These are phyloP conservation scores for Cercospora zeina DNA, from an alignment of 2,329 filamentous ascomycete species.

Conservation along the genomic window DNA sequence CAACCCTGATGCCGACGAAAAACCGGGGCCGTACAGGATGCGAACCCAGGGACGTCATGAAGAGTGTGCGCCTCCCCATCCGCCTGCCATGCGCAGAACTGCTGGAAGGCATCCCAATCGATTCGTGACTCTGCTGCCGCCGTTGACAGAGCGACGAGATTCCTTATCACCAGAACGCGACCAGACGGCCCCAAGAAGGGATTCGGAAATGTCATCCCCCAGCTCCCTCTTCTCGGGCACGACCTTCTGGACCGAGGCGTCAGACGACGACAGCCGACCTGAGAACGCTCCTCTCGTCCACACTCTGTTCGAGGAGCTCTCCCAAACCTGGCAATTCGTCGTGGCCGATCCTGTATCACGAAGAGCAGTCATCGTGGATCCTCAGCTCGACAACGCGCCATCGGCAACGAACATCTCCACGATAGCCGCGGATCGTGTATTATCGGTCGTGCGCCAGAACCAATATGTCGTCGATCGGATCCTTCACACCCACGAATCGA, in stretches of 20 bases:
- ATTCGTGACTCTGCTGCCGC: conserved; percentile 15
- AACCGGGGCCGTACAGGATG: conserved; percentile 9
- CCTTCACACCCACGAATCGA: conserved; percentile 29
- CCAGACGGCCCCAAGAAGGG: conserved; percentile 7
- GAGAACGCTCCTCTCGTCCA: conserved; percentile 32
- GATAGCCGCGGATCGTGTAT: conserved; percentile 29
- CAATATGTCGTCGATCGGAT: conserved; percentile 29
- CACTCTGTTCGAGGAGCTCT: conserved; percentile 43
- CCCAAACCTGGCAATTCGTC: conserved; percentile 63
- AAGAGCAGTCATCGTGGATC: conserved; percentile 60
- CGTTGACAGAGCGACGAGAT: conserved; percentile 7
- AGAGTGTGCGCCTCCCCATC: conserved; percentile 4
- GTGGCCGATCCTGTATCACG: conserved; percentile 56
- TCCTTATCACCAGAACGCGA: conserved; percentile 13
- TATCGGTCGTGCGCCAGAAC: conserved; percentile 26
- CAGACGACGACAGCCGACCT: conserved; percentile 17
- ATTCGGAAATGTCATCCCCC: conserved; percentile 7
- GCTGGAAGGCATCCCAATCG: conserved; percentile 16
- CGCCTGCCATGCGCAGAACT: conserved; percentile 6
- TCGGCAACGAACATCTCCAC: conserved; percentile 27
- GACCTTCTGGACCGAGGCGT: conserved; percentile 16
- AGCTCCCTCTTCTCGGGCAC: conserved; percentile 22
- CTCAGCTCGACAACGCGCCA: conserved; percentile 59
- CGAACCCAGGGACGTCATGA: conserved; percentile 8
- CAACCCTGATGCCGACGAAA: conserved; percentile 16